phyloP scores from a whole-genome alignment of 495 filamentous ascomycete species.

The Penicillium herquei region DNA sequence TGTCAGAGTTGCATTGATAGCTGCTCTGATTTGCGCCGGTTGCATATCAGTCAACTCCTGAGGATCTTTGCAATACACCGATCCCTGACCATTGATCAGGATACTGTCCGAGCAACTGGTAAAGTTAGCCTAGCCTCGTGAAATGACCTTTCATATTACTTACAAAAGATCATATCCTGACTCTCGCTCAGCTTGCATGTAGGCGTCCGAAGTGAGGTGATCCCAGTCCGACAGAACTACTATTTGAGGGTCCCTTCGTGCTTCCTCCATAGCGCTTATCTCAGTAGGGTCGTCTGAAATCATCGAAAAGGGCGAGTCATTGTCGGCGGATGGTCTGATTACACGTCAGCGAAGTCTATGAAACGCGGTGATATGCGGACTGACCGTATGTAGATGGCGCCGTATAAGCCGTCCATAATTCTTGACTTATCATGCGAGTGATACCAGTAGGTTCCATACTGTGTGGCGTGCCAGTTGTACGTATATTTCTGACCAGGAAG shows the following conservation, averaged over 20 bases:
- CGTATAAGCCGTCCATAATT: slow-evolving; percentile 53
- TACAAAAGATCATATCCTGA: slow-evolving; percentile 43
- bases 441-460: slow-evolving; percentile 52
- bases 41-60: slow-evolving; percentile 31
- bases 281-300: slow-evolving; percentile 35
- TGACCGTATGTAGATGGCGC: slow-evolving; percentile 38
- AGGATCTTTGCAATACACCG: slow-evolving; percentile 41
- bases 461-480: slow-evolving; percentile 48
- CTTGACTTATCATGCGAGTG: slow-evolving; percentile 50
- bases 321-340: slow-evolving; percentile 27
- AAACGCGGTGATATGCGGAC: not conserved
- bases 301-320: slow-evolving; percentile 34
- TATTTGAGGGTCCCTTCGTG: slow-evolving; percentile 35
- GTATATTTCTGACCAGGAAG: slow-evolving; percentile 38
- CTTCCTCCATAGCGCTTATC: slow-evolving; percentile 38
- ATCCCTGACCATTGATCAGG: slow-evolving; percentile 54
- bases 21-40: slow-evolving; percentile 21
- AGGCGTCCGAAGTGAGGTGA: slow-evolving; percentile 47
- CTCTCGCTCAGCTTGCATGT: slow-evolving; percentile 30
- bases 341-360: not conserved
- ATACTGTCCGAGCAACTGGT: slow-evolving; percentile 44
- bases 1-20: slow-evolving; percentile 31
- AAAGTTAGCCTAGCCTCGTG: not conserved
- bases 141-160: not conserved
- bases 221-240: slow-evolving; percentile 51